A percentile compares a stretch with the other conserved stretches of the same genome.
phyloP scores from a whole-genome alignment of 2,329 filamentous ascomycete genomes.

The Achaetomium macrosporum region DNA sequence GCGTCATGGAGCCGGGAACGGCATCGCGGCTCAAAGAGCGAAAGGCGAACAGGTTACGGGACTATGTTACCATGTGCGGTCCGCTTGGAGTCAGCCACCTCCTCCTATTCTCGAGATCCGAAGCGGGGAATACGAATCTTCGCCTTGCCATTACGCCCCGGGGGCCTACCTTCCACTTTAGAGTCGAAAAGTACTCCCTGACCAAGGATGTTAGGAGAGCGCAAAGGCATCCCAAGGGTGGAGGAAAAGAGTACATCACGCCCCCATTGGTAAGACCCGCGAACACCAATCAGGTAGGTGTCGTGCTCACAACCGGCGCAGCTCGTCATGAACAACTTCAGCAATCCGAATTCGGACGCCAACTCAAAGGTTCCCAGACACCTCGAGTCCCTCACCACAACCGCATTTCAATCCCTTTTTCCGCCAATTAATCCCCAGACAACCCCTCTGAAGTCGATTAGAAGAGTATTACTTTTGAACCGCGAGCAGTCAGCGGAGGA shows the following conservation, averaged over 20 bases:
- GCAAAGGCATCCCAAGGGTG: conserved; percentile 74
- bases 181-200: conserved; percentile 90
- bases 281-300: background rate
- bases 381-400: conserved; percentile 86
- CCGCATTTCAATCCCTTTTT: conserved; percentile 93
- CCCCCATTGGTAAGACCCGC: conserved; percentile 63
- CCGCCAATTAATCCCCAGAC: conserved; percentile 90
- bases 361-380: conserved; percentile 79
- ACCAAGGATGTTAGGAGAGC: conserved; percentile 84
- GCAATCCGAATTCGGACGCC: conserved; percentile 54
- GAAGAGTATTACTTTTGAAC: conserved; percentile 83
- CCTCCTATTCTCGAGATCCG: conserved; percentile 85
- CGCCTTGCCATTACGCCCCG: conserved; percentile 80
- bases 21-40: conserved; percentile 85
- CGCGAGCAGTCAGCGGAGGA: conserved; percentile 53
- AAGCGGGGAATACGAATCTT: conserved; percentile 86
- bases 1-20: conserved; percentile 94
- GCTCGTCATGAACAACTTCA: conserved; percentile 98
- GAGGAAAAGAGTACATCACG: conserved; percentile 78
- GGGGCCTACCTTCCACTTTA: conserved; percentile 88
- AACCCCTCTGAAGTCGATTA: conserved; percentile 87
- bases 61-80: conserved; percentile 94
- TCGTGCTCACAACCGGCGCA: conserved; percentile 32
- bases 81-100: conserved; percentile 90
- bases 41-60: conserved; percentile 77